Percentiles rank a stretch among this genome's conserved stretches.
Conservation (phyloP, 2,329 filamentous ascomycete genomes). For the Aspergillus sp. region DNA sequence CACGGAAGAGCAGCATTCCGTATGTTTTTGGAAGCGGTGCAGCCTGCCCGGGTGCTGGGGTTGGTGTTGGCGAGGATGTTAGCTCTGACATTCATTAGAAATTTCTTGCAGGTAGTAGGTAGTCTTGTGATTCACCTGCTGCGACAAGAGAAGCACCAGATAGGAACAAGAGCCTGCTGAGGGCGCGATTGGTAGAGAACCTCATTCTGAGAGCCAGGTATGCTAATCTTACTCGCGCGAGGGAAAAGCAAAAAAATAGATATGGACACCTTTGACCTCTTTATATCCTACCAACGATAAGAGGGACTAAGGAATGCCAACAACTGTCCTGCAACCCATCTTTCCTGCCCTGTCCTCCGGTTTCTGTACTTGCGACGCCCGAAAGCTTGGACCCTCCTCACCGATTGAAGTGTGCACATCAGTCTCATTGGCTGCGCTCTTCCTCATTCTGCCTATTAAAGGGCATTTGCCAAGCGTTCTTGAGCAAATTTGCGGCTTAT, state of each 20-base stretch:
- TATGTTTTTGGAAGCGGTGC: neutral
- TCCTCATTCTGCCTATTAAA: neutral
- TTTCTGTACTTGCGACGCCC: neutral
- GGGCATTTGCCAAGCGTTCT: neutral
- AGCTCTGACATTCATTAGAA: neutral
- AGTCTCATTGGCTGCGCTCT: neutral
- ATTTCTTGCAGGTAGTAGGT: neutral
- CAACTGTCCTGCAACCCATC: neutral
- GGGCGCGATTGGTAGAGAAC: neutral
- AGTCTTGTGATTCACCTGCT: neutral
- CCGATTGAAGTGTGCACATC: no score
- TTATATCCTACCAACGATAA: neutral
- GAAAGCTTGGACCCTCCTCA: neutral
- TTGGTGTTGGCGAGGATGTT: neutral
- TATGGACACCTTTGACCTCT: neutral
- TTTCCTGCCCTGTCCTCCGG: neutral
- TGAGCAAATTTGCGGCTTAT: neutral
- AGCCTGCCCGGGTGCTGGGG: neutral
- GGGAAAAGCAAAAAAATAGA: no score
- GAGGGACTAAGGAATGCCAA: neutral
- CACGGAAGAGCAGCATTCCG: conserved; percentile 9
- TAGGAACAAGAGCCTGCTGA: neutral
- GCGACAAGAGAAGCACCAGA: neutral
- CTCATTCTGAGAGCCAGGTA: neutral
- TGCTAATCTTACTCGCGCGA: neutral